These are phyloP conservation scores for Picea engelmannii DNA, from an alignment of 83 land plant genomes.

Conservation along the genomic window DNA sequence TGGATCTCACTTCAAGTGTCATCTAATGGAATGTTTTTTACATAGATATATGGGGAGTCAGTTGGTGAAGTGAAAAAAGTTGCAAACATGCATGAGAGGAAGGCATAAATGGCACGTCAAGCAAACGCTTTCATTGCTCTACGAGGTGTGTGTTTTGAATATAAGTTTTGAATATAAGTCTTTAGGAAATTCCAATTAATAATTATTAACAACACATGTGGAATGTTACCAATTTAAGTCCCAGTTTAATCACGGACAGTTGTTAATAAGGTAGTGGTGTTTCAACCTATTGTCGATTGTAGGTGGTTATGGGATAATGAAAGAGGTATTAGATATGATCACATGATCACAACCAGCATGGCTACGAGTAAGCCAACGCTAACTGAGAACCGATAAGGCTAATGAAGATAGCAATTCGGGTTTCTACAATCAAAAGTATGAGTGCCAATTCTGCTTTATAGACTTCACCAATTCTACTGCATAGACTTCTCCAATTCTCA, in stretches of 20 bases:
- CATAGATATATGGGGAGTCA: slow-evolving; percentile 6
- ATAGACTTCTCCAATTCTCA: too few species aligned
- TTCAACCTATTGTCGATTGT: neutral
- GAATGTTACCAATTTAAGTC: too few species aligned
- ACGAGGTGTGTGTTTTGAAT: slow-evolving; percentile 21
- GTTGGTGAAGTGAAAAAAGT: slow-evolving; percentile 31
- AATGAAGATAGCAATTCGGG: too few species aligned
- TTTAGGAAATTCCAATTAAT: neutral
- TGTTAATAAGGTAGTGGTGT: neutral
- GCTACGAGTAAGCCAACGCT: too few species aligned
- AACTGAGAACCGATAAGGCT: too few species aligned
- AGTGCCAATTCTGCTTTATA: too few species aligned
- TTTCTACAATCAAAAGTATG: too few species aligned
- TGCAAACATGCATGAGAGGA: slow-evolving; percentile 30
- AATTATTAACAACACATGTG: neutral
- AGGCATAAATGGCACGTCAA: slow-evolving; percentile 36
- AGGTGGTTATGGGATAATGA: too few species aligned
- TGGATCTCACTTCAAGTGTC: neutral
- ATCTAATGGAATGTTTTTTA: neutral
- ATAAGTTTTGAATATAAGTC: neutral
- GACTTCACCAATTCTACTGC: too few species aligned
- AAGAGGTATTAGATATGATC: too few species aligned
- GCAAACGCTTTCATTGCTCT: slow-evolving; percentile 40
- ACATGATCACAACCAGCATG: too few species aligned
- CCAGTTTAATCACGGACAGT: too few species aligned